These are phyloP conservation scores for Daedaleopsis sinensis DNA, from an alignment of 768 basidiomycete genomes.

Conservation along the genomic window DNA sequence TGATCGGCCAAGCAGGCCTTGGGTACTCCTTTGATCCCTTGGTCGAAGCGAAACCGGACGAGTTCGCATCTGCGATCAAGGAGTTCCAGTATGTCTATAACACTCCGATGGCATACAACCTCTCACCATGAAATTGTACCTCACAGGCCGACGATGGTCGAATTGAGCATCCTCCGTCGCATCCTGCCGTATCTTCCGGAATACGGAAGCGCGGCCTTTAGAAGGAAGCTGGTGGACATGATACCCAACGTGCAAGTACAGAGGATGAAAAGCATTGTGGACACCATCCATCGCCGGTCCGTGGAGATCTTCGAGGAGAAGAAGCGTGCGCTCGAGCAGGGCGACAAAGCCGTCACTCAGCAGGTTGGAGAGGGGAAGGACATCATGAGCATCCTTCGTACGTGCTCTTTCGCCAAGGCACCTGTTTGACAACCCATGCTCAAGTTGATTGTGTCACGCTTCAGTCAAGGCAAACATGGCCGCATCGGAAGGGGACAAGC, in stretches of 20 bases:
- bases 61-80: neutral
- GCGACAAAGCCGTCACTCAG: constrained; percentile 16
- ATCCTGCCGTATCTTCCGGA: constrained; percentile 47
- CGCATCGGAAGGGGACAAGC: constrained; percentile 23
- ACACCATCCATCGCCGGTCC: constrained; percentile 14
- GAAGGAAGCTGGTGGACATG: constrained; percentile 29
- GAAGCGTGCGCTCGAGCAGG: constrained; percentile 19
- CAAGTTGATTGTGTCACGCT: neutral
- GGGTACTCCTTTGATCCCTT: constrained; percentile 18
- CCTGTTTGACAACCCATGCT: neutral
- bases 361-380: constrained; percentile 36
- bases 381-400: constrained; percentile 49
- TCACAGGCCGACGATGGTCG: constrained; percentile 46
- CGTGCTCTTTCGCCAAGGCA: constrained; percentile 13
- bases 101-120: neutral
- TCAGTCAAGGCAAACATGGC: constrained; percentile 47
- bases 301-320: constrained; percentile 19
- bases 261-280: constrained; percentile 10
- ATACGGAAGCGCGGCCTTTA: constrained; percentile 42
- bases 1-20: constrained; percentile 15
- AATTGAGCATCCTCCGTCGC: constrained; percentile 44
- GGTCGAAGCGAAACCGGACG: neutral
- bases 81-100: constrained; percentile 26
- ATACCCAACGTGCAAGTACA: constrained; percentile 16
- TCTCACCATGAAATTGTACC: neutral